Evolutionary conservation across 192 early-diverging fungal genomes (phyloP).

Genomic region (Tieghemiomyces parasiticus): DNA sequence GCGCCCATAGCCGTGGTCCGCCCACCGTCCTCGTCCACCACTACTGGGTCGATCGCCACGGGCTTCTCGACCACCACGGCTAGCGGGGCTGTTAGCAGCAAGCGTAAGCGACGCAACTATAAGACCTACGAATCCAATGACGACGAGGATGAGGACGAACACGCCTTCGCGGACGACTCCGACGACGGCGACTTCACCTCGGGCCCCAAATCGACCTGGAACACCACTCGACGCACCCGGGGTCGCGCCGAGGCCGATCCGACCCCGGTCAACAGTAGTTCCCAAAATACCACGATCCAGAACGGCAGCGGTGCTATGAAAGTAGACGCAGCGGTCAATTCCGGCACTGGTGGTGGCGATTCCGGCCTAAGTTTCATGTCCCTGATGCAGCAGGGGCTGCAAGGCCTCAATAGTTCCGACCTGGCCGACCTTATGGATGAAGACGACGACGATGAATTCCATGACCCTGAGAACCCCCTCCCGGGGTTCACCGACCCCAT

Average conservation of each 20-base stretch:
- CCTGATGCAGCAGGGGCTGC: not conserved
- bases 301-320: not conserved
- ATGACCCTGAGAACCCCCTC: constrained; percentile 60
- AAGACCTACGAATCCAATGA: constrained; percentile 37
- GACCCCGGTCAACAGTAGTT: not conserved
- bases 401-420: not conserved
- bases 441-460: constrained; percentile 24
- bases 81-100: not conserved
- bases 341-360: not conserved
- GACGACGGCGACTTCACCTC: not conserved
- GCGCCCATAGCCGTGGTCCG: too few species aligned
- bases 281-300: not conserved
- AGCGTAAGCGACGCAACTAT: constrained; percentile 1
- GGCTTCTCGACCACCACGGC: too few species aligned
- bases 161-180: not conserved
- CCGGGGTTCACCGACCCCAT: constrained; percentile 90
- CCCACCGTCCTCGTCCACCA: constrained; percentile 11
- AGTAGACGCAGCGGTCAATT: not conserved
- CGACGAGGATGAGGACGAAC: constrained; percentile 34
- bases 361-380: not conserved
- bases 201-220: constrained; percentile 16
- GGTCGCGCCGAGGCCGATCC: constrained; percentile 17
- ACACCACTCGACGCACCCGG: constrained; percentile 41
- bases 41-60: not conserved
- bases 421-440: constrained; percentile 11